Percentiles rank a stretch among this genome's conserved stretches.
Evolutionary conservation across 2,329 filamentous ascomycete genomes (phyloP).

Genomic region (Beauveria caledonica): DNA sequence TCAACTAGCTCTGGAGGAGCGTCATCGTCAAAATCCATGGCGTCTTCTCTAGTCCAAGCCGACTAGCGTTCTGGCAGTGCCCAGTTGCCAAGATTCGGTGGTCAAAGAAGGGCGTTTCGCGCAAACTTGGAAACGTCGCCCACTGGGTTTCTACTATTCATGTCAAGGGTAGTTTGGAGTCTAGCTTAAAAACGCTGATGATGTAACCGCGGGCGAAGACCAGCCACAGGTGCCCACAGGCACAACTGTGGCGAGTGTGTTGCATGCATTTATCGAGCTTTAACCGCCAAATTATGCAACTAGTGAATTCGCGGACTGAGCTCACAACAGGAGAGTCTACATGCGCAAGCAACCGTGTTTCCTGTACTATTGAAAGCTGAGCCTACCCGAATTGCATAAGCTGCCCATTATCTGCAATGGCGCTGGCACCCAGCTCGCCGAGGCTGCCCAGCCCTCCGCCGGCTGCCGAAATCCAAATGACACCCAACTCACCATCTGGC

Average conservation of each 20-base stretch:
- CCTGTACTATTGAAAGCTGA: conserved; percentile 6
- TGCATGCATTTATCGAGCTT: conserved; percentile 18
- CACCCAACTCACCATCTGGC: conserved; percentile 64
- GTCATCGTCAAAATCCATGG: conserved; percentile 60
- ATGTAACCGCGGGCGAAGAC: not conserved
- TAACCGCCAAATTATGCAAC: conserved; percentile 13
- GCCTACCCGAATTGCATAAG: not conserved
- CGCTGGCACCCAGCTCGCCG: conserved; percentile 68
- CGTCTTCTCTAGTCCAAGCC: conserved; percentile 8
- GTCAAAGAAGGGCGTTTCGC: not conserved
- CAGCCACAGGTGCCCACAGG: conserved; percentile 12
- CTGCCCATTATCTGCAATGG: conserved; percentile 32
- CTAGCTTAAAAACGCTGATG: not conserved
- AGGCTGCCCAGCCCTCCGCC: conserved; percentile 92
- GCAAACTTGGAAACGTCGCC: not conserved
- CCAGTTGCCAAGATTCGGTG: not conserved
- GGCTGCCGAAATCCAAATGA: conserved; percentile 87
- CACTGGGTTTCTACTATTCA: not conserved
- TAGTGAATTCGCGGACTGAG: conserved; percentile 9
- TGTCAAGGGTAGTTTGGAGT: not conserved
- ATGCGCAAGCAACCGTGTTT: not conserved
- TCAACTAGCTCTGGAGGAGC: conserved; percentile 57
- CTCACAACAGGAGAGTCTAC: not conserved
- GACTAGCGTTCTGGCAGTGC: not conserved
- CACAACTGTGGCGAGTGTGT: not conserved